Percentiles rank a stretch among this genome's conserved stretches.
These are phyloP conservation scores for Russula brevipes DNA, from an alignment of 768 basidiomycete genomes.

Conservation along the genomic window DNA sequence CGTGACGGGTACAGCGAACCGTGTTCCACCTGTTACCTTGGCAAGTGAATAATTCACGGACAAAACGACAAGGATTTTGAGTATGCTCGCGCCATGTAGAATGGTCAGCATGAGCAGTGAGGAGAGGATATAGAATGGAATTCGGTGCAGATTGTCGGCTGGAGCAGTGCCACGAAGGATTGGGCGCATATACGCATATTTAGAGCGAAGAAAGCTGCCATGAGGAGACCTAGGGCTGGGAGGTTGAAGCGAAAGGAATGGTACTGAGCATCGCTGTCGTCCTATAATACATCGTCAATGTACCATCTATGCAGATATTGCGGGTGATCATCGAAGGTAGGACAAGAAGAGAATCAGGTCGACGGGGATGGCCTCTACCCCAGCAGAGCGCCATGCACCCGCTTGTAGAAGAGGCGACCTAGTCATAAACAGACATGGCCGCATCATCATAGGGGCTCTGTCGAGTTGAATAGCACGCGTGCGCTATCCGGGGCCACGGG, in stretches of 20 bases:
- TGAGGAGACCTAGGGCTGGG: conserved; percentile 51
- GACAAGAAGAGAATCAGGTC: background rate
- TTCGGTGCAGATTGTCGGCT: conserved; percentile 35
- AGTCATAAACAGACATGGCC: no score
- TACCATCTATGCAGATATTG: background rate
- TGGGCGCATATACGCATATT: conserved; percentile 43
- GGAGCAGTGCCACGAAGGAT: conserved; percentile 27
- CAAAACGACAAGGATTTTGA: conserved; percentile 77
- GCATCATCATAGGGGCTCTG: background rate
- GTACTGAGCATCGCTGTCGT: conserved; percentile 90
- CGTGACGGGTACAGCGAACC: conserved; percentile 47
- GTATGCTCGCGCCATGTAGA: conserved; percentile 72
- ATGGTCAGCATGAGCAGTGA: conserved; percentile 60
- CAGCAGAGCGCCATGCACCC: background rate
- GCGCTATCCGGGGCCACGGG: background rate
- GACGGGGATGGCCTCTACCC: no score
- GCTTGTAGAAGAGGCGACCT: no score
- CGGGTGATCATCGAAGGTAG: background rate
- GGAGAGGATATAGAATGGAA: conserved; percentile 57
- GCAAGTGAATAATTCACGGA: conserved; percentile 63
- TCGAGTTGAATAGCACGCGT: no score
- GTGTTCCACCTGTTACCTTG: conserved; percentile 40
- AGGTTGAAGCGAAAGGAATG: conserved; percentile 81
- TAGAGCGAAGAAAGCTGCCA: conserved; percentile 51
- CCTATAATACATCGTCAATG: conserved; percentile 43